Conservation (phyloP, 768 basidiomycete species). For the Dendrothele bispora region DNA sequence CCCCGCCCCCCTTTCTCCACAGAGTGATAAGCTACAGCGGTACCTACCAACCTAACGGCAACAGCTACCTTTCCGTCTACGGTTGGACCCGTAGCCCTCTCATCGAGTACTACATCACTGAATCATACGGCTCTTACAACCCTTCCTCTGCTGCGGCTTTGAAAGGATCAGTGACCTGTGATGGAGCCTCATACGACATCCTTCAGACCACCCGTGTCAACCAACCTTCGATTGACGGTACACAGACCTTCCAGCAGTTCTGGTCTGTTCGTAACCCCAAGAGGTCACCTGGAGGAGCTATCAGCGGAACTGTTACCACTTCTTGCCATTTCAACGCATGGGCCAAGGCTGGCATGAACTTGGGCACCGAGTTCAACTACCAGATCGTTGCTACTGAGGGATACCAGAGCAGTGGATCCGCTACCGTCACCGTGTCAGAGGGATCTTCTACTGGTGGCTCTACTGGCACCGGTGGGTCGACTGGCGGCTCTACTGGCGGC, state of each 20-base stretch:
- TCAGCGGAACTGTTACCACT: slow-evolving; percentile 33
- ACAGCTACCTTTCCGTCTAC: slow-evolving; percentile 43
- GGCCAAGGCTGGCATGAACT: slow-evolving; percentile 33
- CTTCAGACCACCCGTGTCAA: slow-evolving; percentile 36
- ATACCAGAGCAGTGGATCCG: neutral
- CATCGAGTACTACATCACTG: slow-evolving; percentile 47
- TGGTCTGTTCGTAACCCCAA: slow-evolving; percentile 43
- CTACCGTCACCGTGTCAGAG: neutral
- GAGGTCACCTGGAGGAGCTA: slow-evolving; percentile 30
- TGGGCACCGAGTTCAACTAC: slow-evolving; percentile 43
- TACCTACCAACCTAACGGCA: slow-evolving; percentile 36
- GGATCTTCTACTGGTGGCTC: neutral
- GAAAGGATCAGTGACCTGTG: slow-evolving; percentile 39
- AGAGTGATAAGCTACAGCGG: slow-evolving; percentile 38
- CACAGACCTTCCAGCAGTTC: slow-evolving; percentile 44
- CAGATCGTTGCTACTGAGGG: slow-evolving; percentile 30
- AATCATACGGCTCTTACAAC: slow-evolving; percentile 42
- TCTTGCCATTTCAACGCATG: slow-evolving; percentile 46
- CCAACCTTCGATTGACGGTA: slow-evolving; percentile 41
- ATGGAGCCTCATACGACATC: slow-evolving; percentile 44
- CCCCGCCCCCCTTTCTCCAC: neutral
- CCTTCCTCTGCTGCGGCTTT: slow-evolving; percentile 30
- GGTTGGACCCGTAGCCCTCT: slow-evolving; percentile 47
- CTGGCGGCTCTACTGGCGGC: slow-evolving; percentile 16
- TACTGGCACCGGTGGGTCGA: slow-evolving; percentile 24